phyloP scores from a whole-genome alignment of 169 alveolate genomes.

The Eimeria maxima region DNA sequence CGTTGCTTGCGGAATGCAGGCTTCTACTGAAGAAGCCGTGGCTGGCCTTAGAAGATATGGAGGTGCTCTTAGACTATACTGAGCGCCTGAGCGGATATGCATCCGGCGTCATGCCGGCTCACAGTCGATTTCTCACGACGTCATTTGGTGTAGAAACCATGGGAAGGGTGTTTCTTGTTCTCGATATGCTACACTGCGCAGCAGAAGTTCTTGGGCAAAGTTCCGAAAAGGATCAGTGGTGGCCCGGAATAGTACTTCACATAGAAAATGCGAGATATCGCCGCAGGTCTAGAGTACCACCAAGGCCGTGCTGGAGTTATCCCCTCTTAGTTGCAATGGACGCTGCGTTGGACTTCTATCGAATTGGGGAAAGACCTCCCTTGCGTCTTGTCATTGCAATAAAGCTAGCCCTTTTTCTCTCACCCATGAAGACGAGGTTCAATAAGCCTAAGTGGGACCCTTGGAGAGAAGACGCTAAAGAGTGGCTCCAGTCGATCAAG shows the following conservation, averaged over 20 bases:
- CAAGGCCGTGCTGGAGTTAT: neutral
- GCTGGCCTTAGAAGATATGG: neutral
- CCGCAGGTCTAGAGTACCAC: too few species aligned
- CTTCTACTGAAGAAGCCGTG: neutral
- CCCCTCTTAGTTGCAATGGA: neutral
- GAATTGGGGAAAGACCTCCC: neutral
- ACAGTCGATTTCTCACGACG: neutral
- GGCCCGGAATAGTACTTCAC: neutral
- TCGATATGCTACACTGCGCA: slow-evolving; percentile 41
- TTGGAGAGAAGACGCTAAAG: neutral
- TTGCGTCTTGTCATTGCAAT: neutral
- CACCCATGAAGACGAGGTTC: neutral
- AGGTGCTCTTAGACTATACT: neutral
- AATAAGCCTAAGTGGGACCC: neutral
- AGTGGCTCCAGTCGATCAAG: neutral
- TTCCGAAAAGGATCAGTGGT: neutral
- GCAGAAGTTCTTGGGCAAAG: neutral
- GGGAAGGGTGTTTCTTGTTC: neutral
- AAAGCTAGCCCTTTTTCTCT: neutral
- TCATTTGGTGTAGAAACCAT: neutral
- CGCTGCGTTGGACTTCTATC: neutral
- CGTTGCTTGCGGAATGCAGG: neutral
- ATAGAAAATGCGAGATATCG: neutral
- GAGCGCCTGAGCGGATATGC: slow-evolving; percentile 29
- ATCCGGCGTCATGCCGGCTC: neutral